Conservation (phyloP, 148 eudicot genomes). For the Salicornia ramosissima region DNA sequence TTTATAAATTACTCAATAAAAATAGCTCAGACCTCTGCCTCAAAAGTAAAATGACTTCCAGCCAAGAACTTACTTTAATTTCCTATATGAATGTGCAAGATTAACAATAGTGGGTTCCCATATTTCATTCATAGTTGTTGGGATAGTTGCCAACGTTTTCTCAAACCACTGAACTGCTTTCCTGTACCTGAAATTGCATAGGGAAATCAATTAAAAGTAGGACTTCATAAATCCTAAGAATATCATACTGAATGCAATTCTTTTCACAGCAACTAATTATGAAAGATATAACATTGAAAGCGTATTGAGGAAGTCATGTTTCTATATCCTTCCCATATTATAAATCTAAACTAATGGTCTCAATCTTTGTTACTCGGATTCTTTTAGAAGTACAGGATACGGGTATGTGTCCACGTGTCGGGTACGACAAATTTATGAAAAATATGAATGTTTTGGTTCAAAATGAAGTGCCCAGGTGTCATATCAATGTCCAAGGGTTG, state of each 20-base stretch:
- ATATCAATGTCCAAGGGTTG: too few species aligned
- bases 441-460: too few species aligned
- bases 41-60: background rate
- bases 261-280: too few species aligned
- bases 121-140: constrained; percentile 60
- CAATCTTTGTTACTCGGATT: too few species aligned
- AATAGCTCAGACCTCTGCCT: background rate
- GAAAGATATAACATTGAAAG: too few species aligned
- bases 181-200: constrained; percentile 55
- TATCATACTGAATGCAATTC: too few species aligned
- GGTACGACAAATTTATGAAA: too few species aligned
- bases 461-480: too few species aligned
- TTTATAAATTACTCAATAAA: background rate
- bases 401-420: too few species aligned
- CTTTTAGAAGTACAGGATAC: too few species aligned
- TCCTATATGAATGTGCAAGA: constrained; percentile 80
- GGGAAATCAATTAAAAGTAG: background rate
- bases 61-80: constrained; percentile 49
- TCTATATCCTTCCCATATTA: background rate
- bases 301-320: background rate
- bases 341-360: too few species aligned
- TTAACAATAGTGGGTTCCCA: constrained; percentile 94
- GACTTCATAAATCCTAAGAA: background rate
- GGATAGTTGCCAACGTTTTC: constrained; percentile 66
- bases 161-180: constrained; percentile 90